Evolutionary conservation across 2,329 filamentous ascomycete genomes (phyloP).

Genomic region (Curvularia sp.): DNA sequence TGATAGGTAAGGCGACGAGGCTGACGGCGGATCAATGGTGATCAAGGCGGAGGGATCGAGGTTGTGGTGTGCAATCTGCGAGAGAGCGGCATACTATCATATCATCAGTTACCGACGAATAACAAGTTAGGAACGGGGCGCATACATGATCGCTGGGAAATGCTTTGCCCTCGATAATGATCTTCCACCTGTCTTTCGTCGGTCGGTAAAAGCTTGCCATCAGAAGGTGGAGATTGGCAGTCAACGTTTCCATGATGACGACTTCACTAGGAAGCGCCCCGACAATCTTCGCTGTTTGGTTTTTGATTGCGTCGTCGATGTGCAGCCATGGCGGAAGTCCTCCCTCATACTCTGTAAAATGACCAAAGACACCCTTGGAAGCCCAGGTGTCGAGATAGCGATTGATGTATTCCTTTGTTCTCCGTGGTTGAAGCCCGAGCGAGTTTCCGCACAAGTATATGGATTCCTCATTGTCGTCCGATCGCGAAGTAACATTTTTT

Average conservation of each 20-base stretch:
- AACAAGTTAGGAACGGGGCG: not conserved
- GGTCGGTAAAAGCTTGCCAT: conserved; percentile 86
- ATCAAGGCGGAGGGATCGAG: conserved; percentile 74
- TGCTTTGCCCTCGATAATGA: conserved; percentile 87
- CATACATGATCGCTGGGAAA: conserved; percentile 84
- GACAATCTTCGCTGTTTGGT: conserved; percentile 74
- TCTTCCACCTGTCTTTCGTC: conserved; percentile 70
- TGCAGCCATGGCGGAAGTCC: conserved; percentile 78
- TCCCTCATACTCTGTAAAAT: conserved; percentile 74
- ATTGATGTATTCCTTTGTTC: conserved; percentile 69
- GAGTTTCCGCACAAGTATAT: conserved; percentile 93
- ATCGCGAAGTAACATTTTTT: conserved; percentile 19
- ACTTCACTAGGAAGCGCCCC: conserved; percentile 77
- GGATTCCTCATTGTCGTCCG: conserved; percentile 53
- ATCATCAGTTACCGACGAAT: conserved; percentile 4
- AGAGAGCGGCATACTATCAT: conserved; percentile 77
- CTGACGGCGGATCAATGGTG: conserved; percentile 68
- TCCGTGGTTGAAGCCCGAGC: conserved; percentile 80
- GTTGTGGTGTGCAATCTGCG: conserved; percentile 75
- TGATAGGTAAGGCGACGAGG: conserved; percentile 64
- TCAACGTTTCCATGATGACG: conserved; percentile 87
- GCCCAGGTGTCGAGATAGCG: conserved; percentile 84
- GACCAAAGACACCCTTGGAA: conserved; percentile 81
- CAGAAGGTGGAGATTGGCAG: conserved; percentile 79
- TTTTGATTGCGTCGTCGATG: conserved; percentile 76